These are phyloP conservation scores for Solanum corneliomulleri DNA, from an alignment of 257 asterid genomes.

Conservation along the genomic window DNA sequence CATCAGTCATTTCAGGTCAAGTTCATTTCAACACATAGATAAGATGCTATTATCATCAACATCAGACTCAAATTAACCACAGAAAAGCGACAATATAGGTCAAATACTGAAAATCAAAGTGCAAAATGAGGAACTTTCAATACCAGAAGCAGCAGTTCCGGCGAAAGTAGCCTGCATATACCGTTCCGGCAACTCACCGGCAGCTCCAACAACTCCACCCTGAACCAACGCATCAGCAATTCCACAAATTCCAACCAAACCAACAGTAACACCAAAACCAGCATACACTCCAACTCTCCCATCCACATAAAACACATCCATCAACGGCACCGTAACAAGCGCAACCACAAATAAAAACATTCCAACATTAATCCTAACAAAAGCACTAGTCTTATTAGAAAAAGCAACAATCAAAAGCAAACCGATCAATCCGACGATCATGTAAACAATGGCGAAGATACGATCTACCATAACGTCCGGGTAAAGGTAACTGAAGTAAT, in stretches of 20 bases:
- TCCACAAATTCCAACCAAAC: constrained; percentile 48
- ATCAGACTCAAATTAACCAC: neutral
- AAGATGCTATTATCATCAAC: neutral
- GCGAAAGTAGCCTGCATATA: constrained; percentile 93
- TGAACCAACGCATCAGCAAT: constrained; percentile 88
- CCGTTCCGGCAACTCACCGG: constrained; percentile 85
- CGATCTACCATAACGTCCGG: constrained; percentile 77
- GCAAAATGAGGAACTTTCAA: neutral
- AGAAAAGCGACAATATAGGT: neutral
- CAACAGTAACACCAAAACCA: constrained; percentile 56
- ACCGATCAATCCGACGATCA: constrained; percentile 46
- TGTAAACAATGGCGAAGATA: constrained; percentile 56
- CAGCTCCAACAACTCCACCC: constrained; percentile 79
- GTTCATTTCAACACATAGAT: neutral
- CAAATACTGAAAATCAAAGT: neutral
- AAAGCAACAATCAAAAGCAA: constrained; percentile 42
- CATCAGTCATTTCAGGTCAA: neutral
- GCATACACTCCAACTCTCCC: constrained; percentile 63
- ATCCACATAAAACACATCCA: constrained; percentile 60
- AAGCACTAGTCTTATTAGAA: constrained; percentile 44
- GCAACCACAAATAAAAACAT: constrained; percentile 43
- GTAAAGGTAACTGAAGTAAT: constrained; percentile 78
- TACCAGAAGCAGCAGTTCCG: constrained; percentile 97
- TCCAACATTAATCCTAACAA: constrained; percentile 59
- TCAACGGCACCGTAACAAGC: constrained; percentile 59